Conservation (phyloP, 345 rosid genomes). For the Syzygium grande region DNA sequence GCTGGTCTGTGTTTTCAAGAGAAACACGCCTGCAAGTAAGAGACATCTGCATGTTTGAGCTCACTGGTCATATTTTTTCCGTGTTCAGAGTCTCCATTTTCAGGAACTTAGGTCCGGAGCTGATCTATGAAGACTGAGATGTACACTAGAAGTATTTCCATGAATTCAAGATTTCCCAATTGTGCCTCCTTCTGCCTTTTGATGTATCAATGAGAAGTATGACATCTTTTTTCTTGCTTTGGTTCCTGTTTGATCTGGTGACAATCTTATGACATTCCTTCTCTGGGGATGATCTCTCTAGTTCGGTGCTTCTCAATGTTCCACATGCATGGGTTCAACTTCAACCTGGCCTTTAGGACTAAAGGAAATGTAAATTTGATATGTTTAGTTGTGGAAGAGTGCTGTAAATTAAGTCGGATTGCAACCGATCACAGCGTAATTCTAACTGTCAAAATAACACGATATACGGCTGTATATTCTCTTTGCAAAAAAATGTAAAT, state of each 20-base stretch:
- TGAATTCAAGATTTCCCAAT: background rate
- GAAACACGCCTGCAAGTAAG: background rate
- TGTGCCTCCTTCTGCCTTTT: background rate
- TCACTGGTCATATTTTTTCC: background rate
- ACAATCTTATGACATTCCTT: background rate
- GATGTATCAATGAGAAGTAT: background rate
- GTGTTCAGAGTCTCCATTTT: background rate
- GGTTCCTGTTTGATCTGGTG: background rate
- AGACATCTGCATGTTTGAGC: background rate
- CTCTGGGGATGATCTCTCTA: background rate
- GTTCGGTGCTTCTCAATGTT: background rate
- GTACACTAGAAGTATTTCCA: background rate
- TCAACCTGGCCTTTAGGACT: too few relatives aligned
- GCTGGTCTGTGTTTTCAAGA: background rate
- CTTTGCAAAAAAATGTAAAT: too few relatives aligned
- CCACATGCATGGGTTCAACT: too few relatives aligned
- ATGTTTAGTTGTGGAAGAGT: too few relatives aligned
- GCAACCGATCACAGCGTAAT: too few relatives aligned
- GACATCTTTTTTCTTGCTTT: background rate
- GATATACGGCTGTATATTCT: too few relatives aligned
- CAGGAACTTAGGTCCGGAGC: background rate
- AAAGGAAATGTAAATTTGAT: too few relatives aligned
- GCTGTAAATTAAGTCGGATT: too few relatives aligned
- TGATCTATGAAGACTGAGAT: background rate
- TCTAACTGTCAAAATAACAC: too few relatives aligned